phyloP scores from a whole-genome alignment of 2,329 filamentous ascomycete species.

The Fusarium sp. region DNA sequence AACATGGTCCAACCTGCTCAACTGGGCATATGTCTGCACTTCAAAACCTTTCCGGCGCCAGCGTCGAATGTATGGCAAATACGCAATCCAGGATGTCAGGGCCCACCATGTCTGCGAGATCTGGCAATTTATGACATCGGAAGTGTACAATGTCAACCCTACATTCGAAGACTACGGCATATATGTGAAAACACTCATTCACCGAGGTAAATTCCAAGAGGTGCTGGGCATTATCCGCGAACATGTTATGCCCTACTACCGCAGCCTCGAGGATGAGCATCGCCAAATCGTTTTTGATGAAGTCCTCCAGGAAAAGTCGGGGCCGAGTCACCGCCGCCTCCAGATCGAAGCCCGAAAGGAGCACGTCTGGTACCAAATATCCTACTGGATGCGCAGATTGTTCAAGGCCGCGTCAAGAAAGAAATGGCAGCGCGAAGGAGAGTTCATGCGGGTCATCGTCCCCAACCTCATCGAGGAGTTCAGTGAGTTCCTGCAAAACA shows the following conservation, averaged over 20 bases:
- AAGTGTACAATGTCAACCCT: slow-evolving; percentile 71
- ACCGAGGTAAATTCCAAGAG: slow-evolving; percentile 43
- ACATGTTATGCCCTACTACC: slow-evolving; percentile 59
- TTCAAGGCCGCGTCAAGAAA: slow-evolving; percentile 46
- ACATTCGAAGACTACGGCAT: slow-evolving; percentile 70
- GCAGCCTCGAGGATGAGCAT: slow-evolving; percentile 45
- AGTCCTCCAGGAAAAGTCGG: slow-evolving; percentile 46
- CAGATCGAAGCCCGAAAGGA: slow-evolving; percentile 53
- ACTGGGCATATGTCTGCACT: slow-evolving; percentile 75
- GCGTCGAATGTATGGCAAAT: slow-evolving; percentile 53
- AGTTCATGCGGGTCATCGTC: slow-evolving; percentile 42
- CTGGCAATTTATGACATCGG: slow-evolving; percentile 72
- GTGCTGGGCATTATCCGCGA: slow-evolving; percentile 58
- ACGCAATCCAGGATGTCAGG: slow-evolving; percentile 55
- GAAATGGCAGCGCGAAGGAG: slow-evolving; percentile 40
- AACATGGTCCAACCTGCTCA: slow-evolving; percentile 78
- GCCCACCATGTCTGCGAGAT: slow-evolving; percentile 65
- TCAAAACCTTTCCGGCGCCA: slow-evolving; percentile 56
- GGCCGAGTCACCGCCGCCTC: slow-evolving; percentile 45
- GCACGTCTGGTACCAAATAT: slow-evolving; percentile 52
- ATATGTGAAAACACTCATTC: slow-evolving; percentile 59
- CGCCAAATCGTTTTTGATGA: slow-evolving; percentile 52
- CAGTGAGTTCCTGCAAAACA: slow-evolving; percentile 51
- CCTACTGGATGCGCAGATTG: slow-evolving; percentile 48
- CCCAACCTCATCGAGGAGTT: slow-evolving; percentile 55